These are phyloP conservation scores for Helotiales sp. DNA, from an alignment of 2,329 filamentous ascomycete genomes.

Conservation along the genomic window DNA sequence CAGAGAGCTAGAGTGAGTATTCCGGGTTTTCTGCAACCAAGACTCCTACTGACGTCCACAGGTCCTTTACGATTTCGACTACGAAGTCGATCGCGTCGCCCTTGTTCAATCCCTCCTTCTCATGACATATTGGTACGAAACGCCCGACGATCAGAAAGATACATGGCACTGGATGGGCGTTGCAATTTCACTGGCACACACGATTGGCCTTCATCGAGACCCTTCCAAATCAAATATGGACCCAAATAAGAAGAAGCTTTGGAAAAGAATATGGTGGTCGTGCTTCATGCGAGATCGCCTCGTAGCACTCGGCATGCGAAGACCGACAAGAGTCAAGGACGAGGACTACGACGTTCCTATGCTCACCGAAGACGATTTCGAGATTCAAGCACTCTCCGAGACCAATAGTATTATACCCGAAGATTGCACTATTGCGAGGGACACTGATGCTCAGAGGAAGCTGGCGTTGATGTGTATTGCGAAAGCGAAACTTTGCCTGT, in stretches of 20 bases:
- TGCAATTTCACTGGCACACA: slow-evolving; percentile 88
- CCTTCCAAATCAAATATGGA: slow-evolving; percentile 77
- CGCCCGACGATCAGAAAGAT: slow-evolving; percentile 94
- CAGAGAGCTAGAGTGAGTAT: slow-evolving; percentile 76
- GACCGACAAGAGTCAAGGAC: slow-evolving; percentile 88
- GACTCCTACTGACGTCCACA: slow-evolving; percentile 37
- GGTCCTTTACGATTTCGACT: slow-evolving; percentile 93
- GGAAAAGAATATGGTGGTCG: slow-evolving; percentile 98
- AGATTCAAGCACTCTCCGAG: slow-evolving; percentile 67
- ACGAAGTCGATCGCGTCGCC: slow-evolving; percentile 84
- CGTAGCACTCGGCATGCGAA: slow-evolving; percentile 89
- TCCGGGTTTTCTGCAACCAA: background rate
- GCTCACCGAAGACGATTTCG: slow-evolving; percentile 82
- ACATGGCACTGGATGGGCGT: slow-evolving; percentile 99
- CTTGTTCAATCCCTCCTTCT: slow-evolving; percentile 85
- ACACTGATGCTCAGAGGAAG: slow-evolving; percentile 71
- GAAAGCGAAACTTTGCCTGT: slow-evolving; percentile 85
- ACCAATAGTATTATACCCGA: slow-evolving; percentile 67
- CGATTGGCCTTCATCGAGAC: slow-evolving; percentile 88
- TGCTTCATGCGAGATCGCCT: slow-evolving; percentile 94
- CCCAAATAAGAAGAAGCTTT: slow-evolving; percentile 71
- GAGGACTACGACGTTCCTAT: slow-evolving; percentile 94
- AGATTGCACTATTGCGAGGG: slow-evolving; percentile 70
- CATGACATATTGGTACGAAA: slow-evolving; percentile 98
- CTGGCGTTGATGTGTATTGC: slow-evolving; percentile 87